phyloP scores from a whole-genome alignment of 306 rosid species.

The Citrullus mucosospermus region DNA sequence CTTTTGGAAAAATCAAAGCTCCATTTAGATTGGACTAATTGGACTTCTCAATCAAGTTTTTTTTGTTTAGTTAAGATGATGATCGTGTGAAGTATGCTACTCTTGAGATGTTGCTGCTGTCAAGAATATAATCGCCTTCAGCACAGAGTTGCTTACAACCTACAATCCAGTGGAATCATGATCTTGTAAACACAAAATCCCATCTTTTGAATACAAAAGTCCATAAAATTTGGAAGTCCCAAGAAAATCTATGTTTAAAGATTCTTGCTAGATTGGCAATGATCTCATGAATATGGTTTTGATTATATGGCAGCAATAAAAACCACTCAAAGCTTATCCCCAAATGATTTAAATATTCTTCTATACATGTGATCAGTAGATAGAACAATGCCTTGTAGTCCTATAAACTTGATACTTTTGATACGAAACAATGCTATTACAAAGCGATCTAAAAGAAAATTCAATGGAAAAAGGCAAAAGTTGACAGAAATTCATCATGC shows the following conservation, averaged over 20 bases:
- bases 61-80: too few relatives aligned
- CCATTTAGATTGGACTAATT: too few relatives aligned
- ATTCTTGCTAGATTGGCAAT: neutral
- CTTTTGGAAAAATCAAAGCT: too few relatives aligned
- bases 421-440: neutral
- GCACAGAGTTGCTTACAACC: constrained; percentile 42
- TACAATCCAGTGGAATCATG: constrained; percentile 16
- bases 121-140: constrained; percentile 45
- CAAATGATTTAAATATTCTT: neutral
- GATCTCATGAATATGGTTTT: neutral
- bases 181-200: neutral
- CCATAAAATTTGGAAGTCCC: neutral
- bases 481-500: neutral
- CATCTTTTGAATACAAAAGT: neutral
- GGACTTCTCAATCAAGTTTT: too few relatives aligned
- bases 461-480: neutral
- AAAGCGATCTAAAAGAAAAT: neutral
- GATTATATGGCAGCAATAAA: neutral
- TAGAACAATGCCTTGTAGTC: neutral
- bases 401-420: neutral
- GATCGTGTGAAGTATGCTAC: constrained; percentile 15
- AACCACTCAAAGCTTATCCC: neutral
- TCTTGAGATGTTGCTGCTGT: constrained; percentile 34
- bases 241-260: neutral
- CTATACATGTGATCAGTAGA: neutral